Conservation (phyloP, 495 filamentous ascomycete species). For the Cryomyces minteri region DNA sequence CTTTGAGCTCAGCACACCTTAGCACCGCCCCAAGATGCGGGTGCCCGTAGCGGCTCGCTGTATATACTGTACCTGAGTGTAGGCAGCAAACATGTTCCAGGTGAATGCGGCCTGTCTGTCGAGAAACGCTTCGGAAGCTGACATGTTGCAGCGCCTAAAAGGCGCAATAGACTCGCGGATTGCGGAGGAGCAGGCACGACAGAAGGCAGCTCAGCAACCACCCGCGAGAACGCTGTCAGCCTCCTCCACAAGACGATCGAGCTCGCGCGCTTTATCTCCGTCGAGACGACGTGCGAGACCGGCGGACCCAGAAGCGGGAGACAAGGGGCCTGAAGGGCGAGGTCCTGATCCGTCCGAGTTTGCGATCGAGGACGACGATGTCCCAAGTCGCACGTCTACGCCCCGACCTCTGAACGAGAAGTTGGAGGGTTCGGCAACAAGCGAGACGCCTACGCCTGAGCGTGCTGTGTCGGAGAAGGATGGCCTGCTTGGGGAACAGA, state of each 20-base stretch:
- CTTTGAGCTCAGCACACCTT: too few species aligned
- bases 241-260: conserved; percentile 28
- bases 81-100: conserved; percentile 27
- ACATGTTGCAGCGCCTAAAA: conserved; percentile 50
- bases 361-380: conserved; percentile 60
- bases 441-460: background rate
- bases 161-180: conserved; percentile 72
- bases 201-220: conserved; percentile 33
- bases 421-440: too few species aligned
- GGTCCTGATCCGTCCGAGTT: conserved; percentile 68
- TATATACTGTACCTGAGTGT: too few species aligned
- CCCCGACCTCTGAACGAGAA: conserved; percentile 14
- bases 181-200: conserved; percentile 75
- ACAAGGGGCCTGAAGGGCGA: conserved; percentile 28
- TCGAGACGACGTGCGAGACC: conserved; percentile 23
- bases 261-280: conserved; percentile 32
- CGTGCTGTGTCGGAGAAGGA: background rate
- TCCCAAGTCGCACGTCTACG: conserved; percentile 35
- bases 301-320: conserved; percentile 11
- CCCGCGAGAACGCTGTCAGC: conserved; percentile 22
- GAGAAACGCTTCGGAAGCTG: conserved; percentile 3
- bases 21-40: too few species aligned
- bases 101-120: conserved; percentile 16
- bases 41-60: too few species aligned
- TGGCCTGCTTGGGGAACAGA: conserved; percentile 1